Evolutionary conservation across 345 rosid species (phyloP), one percentile per base, ranked within the genome.

Genomic region (Balakata baccata): DNA sequence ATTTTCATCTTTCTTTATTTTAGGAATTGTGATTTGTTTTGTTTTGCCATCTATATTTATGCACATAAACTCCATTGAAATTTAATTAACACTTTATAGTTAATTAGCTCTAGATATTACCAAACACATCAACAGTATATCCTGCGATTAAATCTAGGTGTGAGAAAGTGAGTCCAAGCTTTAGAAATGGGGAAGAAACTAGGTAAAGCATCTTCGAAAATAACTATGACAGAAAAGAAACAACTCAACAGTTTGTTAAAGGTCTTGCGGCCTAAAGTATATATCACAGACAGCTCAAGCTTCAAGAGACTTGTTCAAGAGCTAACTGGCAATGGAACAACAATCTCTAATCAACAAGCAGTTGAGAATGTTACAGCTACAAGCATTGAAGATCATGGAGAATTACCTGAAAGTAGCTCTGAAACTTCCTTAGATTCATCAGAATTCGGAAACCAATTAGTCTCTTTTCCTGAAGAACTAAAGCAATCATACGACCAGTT

Each of bases 241-340:
- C 49, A 70, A 45, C 57, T 64, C 70, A 67, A 59, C 8, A 52
- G 75, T 61, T 69, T 70, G 56, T 64, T 78, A 12, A 72, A 76
- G 22, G 82, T 73, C 43, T 39, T 78, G 71, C 41, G 74, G 51
- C 89, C 87, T 25, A 86, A 80, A 39, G 89, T 84, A 38, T 84
- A 82, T 73, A 84, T 86, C 34, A 82, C 87, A 5, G 80, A 86
- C 58, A 25, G 58, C 71, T 72, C 85, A 13, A 84, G 57, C 74
- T 84, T 86, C 83, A 84, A 80, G 70, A 68, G 20, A 3, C 85
- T 86, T 74, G 66, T 62, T 56, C 89, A 86, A 74, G 82, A 82
- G 66, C 66, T 62, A 37, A 62, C 66, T 7, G 47, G 66, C 8
- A 62, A 62, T 43, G 47, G 47, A 43, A 43, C 5, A 43, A 43